Conservation (phyloP, 805 yeast species). For the Ogataea trehalophila region DNA sequence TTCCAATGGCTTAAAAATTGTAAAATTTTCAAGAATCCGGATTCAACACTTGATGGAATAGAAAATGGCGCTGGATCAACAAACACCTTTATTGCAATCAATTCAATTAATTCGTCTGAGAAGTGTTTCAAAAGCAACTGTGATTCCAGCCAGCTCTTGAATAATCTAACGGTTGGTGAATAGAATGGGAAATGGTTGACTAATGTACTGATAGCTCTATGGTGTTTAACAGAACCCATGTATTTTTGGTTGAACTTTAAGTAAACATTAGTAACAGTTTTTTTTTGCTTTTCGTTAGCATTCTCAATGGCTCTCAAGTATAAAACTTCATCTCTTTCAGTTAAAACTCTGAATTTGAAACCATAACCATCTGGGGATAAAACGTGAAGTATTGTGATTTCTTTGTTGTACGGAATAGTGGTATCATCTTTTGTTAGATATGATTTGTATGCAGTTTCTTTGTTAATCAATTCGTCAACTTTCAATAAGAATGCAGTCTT, state of each 20-base stretch:
- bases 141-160: conserved; percentile 85
- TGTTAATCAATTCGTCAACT: conserved; percentile 43
- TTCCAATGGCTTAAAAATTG: conserved; percentile 80
- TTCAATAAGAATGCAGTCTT: conserved; percentile 85
- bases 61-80: conserved; percentile 84
- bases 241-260: conserved; percentile 62
- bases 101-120: conserved; percentile 74
- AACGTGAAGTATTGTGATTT: conserved; percentile 54
- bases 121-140: conserved; percentile 73
- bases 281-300: conserved; percentile 54
- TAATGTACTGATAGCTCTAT: conserved; percentile 69
- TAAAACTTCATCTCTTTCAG: conserved; percentile 78
- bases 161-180: conserved; percentile 75
- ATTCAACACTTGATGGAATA: conserved; percentile 70
- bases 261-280: conserved; percentile 55
- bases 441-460: conserved; percentile 50
- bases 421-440: conserved; percentile 60
- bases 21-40: conserved; percentile 75
- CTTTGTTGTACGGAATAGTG: conserved; percentile 59
- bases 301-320: conserved; percentile 69
- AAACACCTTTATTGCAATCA: conserved; percentile 78
- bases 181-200: conserved; percentile 67
- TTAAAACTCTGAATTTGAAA: conserved; percentile 67
- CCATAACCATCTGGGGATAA: conserved; percentile 89
- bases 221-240: conserved; percentile 68